These are phyloP conservation scores for Aspergillus sp. DNA, from an alignment of 2,329 filamentous ascomycete species.

Conservation along the genomic window DNA sequence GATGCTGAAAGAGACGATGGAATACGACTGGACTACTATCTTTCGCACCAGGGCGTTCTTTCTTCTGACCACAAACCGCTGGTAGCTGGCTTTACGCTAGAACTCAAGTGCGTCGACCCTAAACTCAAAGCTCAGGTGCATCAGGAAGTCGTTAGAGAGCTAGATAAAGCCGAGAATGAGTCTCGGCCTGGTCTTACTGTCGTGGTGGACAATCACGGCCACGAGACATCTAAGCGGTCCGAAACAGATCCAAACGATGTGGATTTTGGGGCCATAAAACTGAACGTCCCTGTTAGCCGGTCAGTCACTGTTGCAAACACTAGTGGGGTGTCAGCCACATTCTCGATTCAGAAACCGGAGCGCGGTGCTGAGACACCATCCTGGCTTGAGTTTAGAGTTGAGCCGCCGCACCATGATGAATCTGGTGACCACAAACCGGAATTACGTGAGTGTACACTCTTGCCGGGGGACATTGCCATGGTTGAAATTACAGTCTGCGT, in stretches of 20 bases:
- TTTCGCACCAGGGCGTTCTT: slow-evolving; percentile 83
- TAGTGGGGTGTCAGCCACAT: slow-evolving; percentile 76
- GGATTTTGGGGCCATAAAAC: slow-evolving; percentile 77
- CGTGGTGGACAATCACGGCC: slow-evolving; percentile 68
- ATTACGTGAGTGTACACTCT: slow-evolving; percentile 65
- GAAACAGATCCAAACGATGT: slow-evolving; percentile 59
- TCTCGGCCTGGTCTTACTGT: slow-evolving; percentile 80
- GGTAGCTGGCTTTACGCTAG: slow-evolving; percentile 78
- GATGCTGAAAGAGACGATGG: slow-evolving; percentile 50
- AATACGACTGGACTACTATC: slow-evolving; percentile 69
- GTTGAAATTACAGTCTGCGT: slow-evolving; percentile 72
- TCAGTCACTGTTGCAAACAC: slow-evolving; percentile 90
- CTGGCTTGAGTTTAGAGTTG: slow-evolving; percentile 75
- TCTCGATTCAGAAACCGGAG: slow-evolving; percentile 75
- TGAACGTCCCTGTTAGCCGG: slow-evolving; percentile 67
- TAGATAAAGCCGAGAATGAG: slow-evolving; percentile 93
- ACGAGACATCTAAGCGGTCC: slow-evolving; percentile 40
- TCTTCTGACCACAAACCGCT: slow-evolving; percentile 97
- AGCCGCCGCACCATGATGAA: slow-evolving; percentile 52
- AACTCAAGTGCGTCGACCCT: slow-evolving; percentile 84
- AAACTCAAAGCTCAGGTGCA: slow-evolving; percentile 83
- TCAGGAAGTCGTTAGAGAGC: slow-evolving; percentile 81
- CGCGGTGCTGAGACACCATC: slow-evolving; percentile 55
- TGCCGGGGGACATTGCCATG: slow-evolving; percentile 81
- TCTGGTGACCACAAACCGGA: slow-evolving; percentile 33